Base-by-base conservation (phyloP, 2,329 filamentous ascomycete genomes). In the Fusarium armeniacum region DNA sequence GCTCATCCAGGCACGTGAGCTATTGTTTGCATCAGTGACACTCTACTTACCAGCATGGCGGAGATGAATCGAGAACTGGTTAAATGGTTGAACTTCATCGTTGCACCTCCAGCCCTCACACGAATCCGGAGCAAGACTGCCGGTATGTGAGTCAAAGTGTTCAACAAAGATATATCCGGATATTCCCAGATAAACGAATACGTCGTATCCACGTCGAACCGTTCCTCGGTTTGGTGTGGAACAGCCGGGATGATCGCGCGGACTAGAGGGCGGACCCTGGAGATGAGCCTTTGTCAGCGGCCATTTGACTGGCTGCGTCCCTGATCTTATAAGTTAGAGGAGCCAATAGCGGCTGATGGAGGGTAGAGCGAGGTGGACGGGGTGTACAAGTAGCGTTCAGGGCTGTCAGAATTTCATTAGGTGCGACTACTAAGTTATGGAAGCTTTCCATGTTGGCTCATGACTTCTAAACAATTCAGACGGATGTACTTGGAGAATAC, bases 181-280 rank as follows among this genome's bases (percentile, higher is more conserved):
- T 71, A 61, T 71, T 70, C 40, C 63, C 63, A 65, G 28, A 43
- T 65, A 46, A 67, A 69, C 69, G 69, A 71, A 71, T 72, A 71
- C 69, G 69, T 61, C 69, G 69, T 70, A 72, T 70, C 32, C 50
- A 47, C 20, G 44, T 40, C 16, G 26, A 66, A 64, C 40, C 33
- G 62, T 63, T 69, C 51, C 28, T 70, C 33, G 45, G 54, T 62
- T 58, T 53, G 24, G 47, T 51, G 47, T 51, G 47, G 64, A 58
- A 49, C 45, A 47, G 43, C 45, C 12, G 28, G 28, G 50, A 32
- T 45, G 56, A 70, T 70, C 67, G 56, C 65, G 69, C 41, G 24
- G 41, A 44, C 57, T 67, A 66, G 60, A 49, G 63, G 63, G 44
- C 36, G 61, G 69, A 60, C 59, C 65, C 65, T 69, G 26, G 51